phyloP scores from a whole-genome alignment of 495 filamentous ascomycete species.

The Talaromyces trachyspermus region DNA sequence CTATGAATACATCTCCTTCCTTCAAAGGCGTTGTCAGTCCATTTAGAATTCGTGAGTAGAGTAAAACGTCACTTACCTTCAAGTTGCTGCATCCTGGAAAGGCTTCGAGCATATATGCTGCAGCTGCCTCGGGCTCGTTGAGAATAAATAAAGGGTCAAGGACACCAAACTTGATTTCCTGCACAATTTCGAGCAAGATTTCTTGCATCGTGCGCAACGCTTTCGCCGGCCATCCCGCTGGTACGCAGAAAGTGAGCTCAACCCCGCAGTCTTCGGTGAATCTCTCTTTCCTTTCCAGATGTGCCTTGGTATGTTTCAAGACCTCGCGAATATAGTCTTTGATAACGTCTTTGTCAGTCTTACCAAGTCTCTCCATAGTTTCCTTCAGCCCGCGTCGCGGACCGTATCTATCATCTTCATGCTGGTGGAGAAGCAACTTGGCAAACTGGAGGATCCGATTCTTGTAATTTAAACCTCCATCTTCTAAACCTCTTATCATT shows the following conservation, averaged over 20 bases:
- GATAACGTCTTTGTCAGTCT: slow-evolving; percentile 10
- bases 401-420: slow-evolving; percentile 5
- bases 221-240: slow-evolving; percentile 48
- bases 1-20: slow-evolving; percentile 39
- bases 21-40: slow-evolving; percentile 8
- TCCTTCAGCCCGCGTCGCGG: slow-evolving; percentile 5
- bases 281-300: slow-evolving; percentile 25
- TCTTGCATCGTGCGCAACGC: slow-evolving; percentile 30
- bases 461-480: not conserved
- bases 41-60: not conserved
- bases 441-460: not conserved
- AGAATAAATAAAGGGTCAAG: slow-evolving; percentile 29
- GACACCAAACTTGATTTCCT: slow-evolving; percentile 37
- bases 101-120: slow-evolving; percentile 34
- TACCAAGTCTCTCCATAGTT: not conserved
- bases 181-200: slow-evolving; percentile 35
- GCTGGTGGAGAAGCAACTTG: slow-evolving; percentile 15
- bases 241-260: slow-evolving; percentile 45
- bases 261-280: slow-evolving; percentile 8
- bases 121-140: slow-evolving; percentile 57
- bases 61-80: slow-evolving; percentile 17
- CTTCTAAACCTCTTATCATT: not conserved
- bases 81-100: slow-evolving; percentile 13
- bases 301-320: slow-evolving; percentile 22
- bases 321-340: slow-evolving; percentile 37